phyloP scores from a whole-genome alignment of 164 flowering plant species.

The Warburgia ugandensis region DNA sequence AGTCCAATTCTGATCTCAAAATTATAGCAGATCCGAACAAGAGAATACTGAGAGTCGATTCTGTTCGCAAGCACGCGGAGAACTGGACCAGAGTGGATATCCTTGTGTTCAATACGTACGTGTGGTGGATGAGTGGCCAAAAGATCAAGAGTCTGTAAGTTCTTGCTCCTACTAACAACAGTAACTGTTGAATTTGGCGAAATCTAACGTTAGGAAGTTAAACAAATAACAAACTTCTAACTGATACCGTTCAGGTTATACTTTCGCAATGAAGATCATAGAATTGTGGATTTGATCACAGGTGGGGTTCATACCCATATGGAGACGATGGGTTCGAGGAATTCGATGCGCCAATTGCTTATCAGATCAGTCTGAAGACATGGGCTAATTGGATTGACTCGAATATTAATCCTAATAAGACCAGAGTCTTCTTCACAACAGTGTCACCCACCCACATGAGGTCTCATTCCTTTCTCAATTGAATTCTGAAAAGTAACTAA shows the following conservation, averaged over 20 bases:
- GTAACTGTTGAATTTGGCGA: too few species aligned
- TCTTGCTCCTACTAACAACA: background rate
- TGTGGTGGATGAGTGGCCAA: constrained; percentile 94
- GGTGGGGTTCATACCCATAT: constrained; percentile 87
- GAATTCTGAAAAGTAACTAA: background rate
- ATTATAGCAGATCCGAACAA: constrained; percentile 56
- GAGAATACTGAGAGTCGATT: constrained; percentile 72
- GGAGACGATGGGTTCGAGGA: constrained; percentile 75
- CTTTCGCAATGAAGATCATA: too few species aligned
- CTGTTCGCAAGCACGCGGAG: constrained; percentile 63
- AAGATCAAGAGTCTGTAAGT: constrained; percentile 70
- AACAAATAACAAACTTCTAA: too few species aligned
- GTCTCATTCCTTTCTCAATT: background rate
- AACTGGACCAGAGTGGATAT: constrained; percentile 75
- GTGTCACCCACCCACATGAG: constrained; percentile 61
- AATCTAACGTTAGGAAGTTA: too few species aligned
- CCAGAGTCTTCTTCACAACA: constrained; percentile 74
- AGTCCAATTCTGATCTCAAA: constrained; percentile 65
- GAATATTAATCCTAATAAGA: constrained; percentile 56
- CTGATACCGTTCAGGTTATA: too few species aligned
- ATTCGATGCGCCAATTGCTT: constrained; percentile 60
- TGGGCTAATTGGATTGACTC: constrained; percentile 98
- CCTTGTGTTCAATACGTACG: constrained; percentile 80
- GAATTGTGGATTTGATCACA: constrained; percentile 24
- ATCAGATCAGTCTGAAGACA: constrained; percentile 57